Conservation (phyloP, 371 early-diverging fungal genomes). For the Batkoa obscura region DNA sequence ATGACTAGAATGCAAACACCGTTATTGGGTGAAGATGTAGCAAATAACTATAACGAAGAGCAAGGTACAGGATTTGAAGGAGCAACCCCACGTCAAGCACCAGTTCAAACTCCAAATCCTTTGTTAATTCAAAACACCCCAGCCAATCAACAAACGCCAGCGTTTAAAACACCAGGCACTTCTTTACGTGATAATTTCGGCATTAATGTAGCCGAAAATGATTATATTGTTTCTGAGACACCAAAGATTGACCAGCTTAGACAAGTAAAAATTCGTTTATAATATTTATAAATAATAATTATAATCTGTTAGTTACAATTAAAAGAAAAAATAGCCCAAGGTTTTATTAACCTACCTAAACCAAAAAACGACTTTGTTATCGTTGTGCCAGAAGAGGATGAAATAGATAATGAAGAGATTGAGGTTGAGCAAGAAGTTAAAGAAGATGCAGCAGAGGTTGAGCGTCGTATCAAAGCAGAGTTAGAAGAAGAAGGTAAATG, state of each 20-base stretch:
- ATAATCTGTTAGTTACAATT: background rate
- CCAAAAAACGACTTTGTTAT: constrained; percentile 91
- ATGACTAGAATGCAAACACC: constrained; percentile 69
- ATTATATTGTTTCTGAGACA: background rate
- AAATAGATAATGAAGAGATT: constrained; percentile 22
- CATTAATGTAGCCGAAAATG: constrained; percentile 18
- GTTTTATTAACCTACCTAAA: constrained; percentile 53
- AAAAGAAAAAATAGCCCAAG: constrained; percentile 24
- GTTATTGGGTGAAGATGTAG: constrained; percentile 48
- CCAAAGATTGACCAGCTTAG: background rate
- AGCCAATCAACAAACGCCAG: constrained; percentile 5
- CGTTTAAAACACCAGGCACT: background rate
- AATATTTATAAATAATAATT: constrained; percentile 15
- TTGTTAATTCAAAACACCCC: constrained; percentile 33
- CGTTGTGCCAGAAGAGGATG: constrained; percentile 51
- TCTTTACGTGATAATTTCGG: constrained; percentile 28
- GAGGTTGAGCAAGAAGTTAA: constrained; percentile 36
- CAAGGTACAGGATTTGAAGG: constrained; percentile 49
- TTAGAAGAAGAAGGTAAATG: constrained; percentile 11
- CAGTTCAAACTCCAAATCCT: constrained; percentile 70
- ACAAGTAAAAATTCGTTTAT: background rate
- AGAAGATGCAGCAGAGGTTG: constrained; percentile 17
- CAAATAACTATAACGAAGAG: constrained; percentile 12
- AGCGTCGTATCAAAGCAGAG: constrained; percentile 3
- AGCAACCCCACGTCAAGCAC: constrained; percentile 31